Conservation (phyloP, 441 rosid genomes). For the Biscutella laevigata region DNA sequence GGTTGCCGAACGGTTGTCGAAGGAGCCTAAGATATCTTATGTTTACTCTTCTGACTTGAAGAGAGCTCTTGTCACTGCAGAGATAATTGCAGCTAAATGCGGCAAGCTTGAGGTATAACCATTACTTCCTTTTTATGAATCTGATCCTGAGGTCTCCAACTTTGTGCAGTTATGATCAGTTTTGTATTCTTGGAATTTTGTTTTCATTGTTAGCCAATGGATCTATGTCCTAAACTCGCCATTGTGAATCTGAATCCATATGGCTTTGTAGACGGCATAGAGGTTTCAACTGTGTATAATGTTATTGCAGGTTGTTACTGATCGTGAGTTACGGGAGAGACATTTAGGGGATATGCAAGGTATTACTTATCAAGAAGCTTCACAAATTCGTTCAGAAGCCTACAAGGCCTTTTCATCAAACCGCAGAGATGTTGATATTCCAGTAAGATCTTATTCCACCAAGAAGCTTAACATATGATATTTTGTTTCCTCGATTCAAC, state of each 20-base stretch:
- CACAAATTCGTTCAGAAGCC: conserved; percentile 40
- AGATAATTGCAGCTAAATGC: conserved; percentile 52
- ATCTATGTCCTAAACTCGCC: not conserved
- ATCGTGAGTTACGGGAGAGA: conserved; percentile 57
- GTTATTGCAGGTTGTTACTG: conserved; percentile 51
- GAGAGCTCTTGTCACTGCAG: conserved; percentile 65
- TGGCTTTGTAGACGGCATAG: not conserved
- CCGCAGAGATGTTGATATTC: conserved; percentile 53
- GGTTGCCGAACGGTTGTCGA: conserved; percentile 61
- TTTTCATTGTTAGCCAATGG: not conserved
- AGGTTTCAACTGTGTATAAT: not conserved
- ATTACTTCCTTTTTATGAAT: not conserved
- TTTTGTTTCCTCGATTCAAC: not conserved
- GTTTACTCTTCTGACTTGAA: conserved; percentile 77
- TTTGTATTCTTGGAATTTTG: not conserved
- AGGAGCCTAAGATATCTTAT: conserved; percentile 43
- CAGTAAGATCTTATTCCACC: conserved; percentile 36
- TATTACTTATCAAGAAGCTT: conserved; percentile 44
- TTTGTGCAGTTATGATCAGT: not conserved
- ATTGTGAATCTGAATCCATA: not conserved
- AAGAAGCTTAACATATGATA: too few relatives aligned
- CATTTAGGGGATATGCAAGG: conserved; percentile 85
- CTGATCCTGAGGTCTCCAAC: conserved; percentile 1
- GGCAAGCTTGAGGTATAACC: conserved; percentile 46
- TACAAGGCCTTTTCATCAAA: conserved; percentile 50